phyloP scores from a whole-genome alignment of 345 rosid species.

The Populus alba region DNA sequence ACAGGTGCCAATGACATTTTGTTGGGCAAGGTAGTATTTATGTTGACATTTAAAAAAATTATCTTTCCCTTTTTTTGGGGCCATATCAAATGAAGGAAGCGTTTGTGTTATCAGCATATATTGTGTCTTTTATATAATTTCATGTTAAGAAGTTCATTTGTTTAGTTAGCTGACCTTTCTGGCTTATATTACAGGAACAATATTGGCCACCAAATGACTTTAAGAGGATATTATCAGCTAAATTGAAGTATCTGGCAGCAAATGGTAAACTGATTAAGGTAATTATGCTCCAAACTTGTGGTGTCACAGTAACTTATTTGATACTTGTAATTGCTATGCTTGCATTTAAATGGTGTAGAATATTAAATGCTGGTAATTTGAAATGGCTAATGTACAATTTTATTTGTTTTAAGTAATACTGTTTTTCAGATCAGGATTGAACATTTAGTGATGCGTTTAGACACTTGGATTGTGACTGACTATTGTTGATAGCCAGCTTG shows the following conservation, averaged over 20 bases:
- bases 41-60: not conserved
- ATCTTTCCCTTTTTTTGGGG: not conserved
- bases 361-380: not conserved
- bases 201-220: slow-evolving; percentile 92
- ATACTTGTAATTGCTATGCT: not conserved
- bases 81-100: not conserved
- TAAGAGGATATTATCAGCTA: slow-evolving; percentile 75
- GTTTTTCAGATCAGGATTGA: not conserved
- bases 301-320: not conserved
- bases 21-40: not conserved
- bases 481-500: not conserved
- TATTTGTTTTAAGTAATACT: not conserved
- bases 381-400: not conserved
- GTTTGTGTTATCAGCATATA: not conserved
- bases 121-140: not conserved
- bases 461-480: not conserved
- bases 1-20: not conserved
- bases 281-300: slow-evolving; percentile 11
- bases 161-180: not conserved
- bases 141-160: not conserved
- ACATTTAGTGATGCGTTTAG: not conserved
- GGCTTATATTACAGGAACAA: slow-evolving; percentile 59
- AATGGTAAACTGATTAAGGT: slow-evolving; percentile 85
- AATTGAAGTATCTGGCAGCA: slow-evolving; percentile 73
- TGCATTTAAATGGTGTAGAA: not conserved